phyloP scores from a whole-genome alignment of 1,139 yeast species.

The Nakaseomyces sp. region DNA sequence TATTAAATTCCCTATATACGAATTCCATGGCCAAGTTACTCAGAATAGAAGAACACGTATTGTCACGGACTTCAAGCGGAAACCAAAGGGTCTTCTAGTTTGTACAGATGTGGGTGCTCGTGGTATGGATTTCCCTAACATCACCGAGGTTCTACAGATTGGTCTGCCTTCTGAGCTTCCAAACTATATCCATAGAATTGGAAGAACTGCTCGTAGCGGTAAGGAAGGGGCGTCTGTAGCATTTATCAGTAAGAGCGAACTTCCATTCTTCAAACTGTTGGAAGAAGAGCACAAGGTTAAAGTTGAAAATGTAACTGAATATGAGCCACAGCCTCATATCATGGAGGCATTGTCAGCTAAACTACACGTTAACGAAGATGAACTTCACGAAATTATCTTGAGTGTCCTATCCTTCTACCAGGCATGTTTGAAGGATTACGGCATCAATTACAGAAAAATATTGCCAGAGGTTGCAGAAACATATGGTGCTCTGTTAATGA shows the following conservation, averaged over 20 bases:
- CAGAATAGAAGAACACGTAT: constrained; percentile 36
- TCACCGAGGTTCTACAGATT: constrained; percentile 71
- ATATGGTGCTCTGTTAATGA: constrained; percentile 18
- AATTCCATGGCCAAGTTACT: constrained; percentile 64
- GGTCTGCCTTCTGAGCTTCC: constrained; percentile 67
- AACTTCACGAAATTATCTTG: constrained; percentile 18
- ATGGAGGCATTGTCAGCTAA: constrained; percentile 22
- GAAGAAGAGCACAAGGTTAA: constrained; percentile 40
- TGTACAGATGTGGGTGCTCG: constrained; percentile 95
- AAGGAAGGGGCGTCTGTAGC: constrained; percentile 58
- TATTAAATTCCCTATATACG: constrained; percentile 24
- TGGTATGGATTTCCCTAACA: constrained; percentile 89
- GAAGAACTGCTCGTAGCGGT: constrained; percentile 96
- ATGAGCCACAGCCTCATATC: constrained; percentile 25
- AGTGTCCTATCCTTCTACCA: constrained; percentile 26
- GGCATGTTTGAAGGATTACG: constrained; percentile 19
- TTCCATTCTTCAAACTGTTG: constrained; percentile 40
- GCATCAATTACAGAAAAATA: constrained; percentile 15
- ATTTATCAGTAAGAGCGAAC: constrained; percentile 43
- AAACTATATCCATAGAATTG: constrained; percentile 84
- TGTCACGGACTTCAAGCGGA: constrained; percentile 25
- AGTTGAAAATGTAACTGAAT: constrained; percentile 37
- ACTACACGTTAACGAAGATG: constrained; percentile 23
- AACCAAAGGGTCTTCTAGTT: constrained; percentile 50
- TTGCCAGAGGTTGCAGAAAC: constrained; percentile 21